phyloP scores from a whole-genome alignment of 2,329 filamentous ascomycete genomes.

The Lasiodiplodia sp. region DNA sequence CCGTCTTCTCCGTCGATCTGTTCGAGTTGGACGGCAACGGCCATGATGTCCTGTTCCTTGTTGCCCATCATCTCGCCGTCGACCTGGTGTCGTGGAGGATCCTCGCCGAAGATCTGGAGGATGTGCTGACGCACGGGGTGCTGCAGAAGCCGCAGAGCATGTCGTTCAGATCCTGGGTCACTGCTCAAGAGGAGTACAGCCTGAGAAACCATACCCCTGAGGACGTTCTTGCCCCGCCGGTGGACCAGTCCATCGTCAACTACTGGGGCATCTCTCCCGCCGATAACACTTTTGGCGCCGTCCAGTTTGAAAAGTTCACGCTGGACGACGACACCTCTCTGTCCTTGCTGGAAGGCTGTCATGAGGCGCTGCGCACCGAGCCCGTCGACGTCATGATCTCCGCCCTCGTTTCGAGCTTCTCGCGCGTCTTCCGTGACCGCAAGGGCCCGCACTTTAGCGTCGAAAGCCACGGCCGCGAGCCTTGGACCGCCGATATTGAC shows the following conservation, averaged over 20 bases:
- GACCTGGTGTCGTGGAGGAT: conserved; percentile 48
- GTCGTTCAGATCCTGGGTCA: background rate
- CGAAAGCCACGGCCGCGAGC: conserved; percentile 47
- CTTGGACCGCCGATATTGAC: conserved; percentile 55
- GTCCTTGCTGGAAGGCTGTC: background rate
- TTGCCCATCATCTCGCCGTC: conserved; percentile 45
- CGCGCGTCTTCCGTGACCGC: conserved; percentile 62
- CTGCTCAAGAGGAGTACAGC: background rate
- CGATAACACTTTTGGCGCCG: background rate
- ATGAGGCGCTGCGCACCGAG: background rate
- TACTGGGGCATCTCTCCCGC: background rate
- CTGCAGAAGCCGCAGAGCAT: background rate
- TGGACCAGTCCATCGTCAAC: background rate
- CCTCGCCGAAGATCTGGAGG: conserved; percentile 33
- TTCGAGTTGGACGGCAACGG: background rate
- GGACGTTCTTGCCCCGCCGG: background rate
- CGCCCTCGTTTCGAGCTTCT: conserved; percentile 63
- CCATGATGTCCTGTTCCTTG: conserved; percentile 36
- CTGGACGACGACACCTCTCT: background rate
- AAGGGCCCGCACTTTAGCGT: conserved; percentile 58
- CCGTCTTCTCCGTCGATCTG: conserved; percentile 38
- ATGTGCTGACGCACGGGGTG: background rate
- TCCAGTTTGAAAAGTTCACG: background rate
- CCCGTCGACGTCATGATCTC: conserved; percentile 35
- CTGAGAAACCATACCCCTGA: background rate